Conservation (phyloP, 768 basidiomycete genomes). For the Psilocybe sp. region DNA sequence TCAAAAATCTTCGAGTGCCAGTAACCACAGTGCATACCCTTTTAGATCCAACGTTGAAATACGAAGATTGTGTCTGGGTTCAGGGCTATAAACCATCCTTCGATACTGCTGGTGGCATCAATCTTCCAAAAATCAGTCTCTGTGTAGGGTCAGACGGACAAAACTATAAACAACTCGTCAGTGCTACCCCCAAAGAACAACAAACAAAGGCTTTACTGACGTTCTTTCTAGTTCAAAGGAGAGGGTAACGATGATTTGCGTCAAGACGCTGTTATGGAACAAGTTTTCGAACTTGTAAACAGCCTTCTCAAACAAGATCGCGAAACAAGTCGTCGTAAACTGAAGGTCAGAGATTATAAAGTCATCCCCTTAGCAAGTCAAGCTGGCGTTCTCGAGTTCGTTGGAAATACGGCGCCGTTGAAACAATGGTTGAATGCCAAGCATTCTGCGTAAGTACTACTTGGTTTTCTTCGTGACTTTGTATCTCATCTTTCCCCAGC, state of each 20-base stretch:
- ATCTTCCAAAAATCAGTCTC: slow-evolving; percentile 74
- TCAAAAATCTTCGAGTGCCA: slow-evolving; percentile 68
- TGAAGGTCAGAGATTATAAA: slow-evolving; percentile 81
- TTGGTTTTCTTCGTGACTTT: neutral
- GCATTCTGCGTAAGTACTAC: slow-evolving; percentile 52
- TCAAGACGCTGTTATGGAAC: slow-evolving; percentile 99
- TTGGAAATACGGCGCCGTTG: slow-evolving; percentile 71
- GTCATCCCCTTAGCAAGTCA: slow-evolving; percentile 80
- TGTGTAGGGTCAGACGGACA: slow-evolving; percentile 69
- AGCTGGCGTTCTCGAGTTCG: slow-evolving; percentile 90
- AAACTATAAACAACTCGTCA: slow-evolving; percentile 76
- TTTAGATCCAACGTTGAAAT: slow-evolving; percentile 67
- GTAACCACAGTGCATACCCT: slow-evolving; percentile 73
- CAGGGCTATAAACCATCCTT: slow-evolving; percentile 57
- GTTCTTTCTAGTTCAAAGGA: slow-evolving; percentile 74
- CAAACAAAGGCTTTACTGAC: neutral
- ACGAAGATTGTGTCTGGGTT: slow-evolving; percentile 72
- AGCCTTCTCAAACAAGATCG: slow-evolving; percentile 68
- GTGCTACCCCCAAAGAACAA: slow-evolving; percentile 17
- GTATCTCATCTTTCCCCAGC: slow-evolving; percentile 31
- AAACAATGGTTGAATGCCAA: slow-evolving; percentile 57
- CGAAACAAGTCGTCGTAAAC: slow-evolving; percentile 68
- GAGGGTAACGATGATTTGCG: slow-evolving; percentile 88
- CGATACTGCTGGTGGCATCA: slow-evolving; percentile 71
- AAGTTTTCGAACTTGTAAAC: slow-evolving; percentile 91